These are phyloP conservation scores for Gracilaria caudata DNA, from an alignment of 23 red algal genomes.

Conservation along the genomic window DNA sequence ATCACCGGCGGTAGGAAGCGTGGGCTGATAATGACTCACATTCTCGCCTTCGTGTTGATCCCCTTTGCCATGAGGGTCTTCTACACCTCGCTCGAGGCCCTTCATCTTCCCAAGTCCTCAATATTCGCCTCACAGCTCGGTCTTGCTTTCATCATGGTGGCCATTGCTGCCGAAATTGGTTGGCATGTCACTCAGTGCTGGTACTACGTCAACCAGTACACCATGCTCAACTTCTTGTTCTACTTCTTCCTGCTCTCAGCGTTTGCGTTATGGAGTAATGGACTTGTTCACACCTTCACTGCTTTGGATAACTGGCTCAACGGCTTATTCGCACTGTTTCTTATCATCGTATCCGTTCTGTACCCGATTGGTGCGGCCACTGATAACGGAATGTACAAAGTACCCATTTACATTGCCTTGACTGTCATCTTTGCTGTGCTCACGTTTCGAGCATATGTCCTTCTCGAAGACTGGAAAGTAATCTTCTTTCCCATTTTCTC, in stretches of 20 bases:
- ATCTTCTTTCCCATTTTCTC: conserved; percentile 6
- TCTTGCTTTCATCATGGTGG: conserved; percentile 24
- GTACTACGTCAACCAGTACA: conserved; percentile 18
- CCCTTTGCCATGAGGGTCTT: background rate
- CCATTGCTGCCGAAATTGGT: conserved; percentile 10
- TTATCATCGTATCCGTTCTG: background rate
- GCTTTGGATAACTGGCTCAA: background rate
- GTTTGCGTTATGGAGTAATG: conserved; percentile 22
- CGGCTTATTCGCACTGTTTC: background rate
- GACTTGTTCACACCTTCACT: background rate
- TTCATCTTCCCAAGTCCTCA: background rate
- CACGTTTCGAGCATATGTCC: background rate
- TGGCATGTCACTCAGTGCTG: conserved; percentile 41
- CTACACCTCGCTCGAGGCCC: background rate
- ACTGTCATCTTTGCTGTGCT: conserved; percentile 4
- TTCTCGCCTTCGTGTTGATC: conserved; percentile 9
- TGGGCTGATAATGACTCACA: background rate
- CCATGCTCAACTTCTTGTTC: conserved; percentile 30
- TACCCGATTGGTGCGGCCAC: background rate
- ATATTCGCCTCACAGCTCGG: conserved; percentile 11
- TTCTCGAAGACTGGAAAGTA: background rate
- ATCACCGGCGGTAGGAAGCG: background rate
- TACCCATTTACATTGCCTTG: conserved; percentile 7
- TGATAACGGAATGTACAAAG: conserved; percentile 1
- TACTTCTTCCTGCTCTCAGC: conserved; percentile 22